Conservation (phyloP, 1,284 basidiomycete species). For the Cutaneotrichosporon daszewskae region DNA sequence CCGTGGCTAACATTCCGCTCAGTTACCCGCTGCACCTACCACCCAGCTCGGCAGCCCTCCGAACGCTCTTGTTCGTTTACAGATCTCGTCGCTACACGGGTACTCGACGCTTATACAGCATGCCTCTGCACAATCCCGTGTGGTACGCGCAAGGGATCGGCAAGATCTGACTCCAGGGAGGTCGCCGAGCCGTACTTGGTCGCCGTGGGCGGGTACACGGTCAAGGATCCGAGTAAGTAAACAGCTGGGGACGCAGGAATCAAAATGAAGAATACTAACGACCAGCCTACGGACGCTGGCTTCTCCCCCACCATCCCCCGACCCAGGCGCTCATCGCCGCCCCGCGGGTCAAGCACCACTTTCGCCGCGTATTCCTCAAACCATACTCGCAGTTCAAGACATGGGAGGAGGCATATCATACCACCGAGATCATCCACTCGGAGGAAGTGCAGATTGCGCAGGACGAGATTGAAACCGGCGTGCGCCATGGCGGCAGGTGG, state of each 20-base stretch:
- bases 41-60: too few species aligned
- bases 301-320: slow-evolving; percentile 35
- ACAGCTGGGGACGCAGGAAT: neutral
- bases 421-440: slow-evolving; percentile 37
- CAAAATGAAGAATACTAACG: neutral
- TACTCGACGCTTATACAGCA: too few species aligned
- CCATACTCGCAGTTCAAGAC: slow-evolving; percentile 26
- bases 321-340: slow-evolving; percentile 34
- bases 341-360: slow-evolving; percentile 28
- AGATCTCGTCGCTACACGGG: too few species aligned
- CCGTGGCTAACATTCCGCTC: too few species aligned
- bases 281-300: slow-evolving; percentile 43
- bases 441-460: slow-evolving; percentile 39
- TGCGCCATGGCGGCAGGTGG: slow-evolving; percentile 40
- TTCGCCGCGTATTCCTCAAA: slow-evolving; percentile 42
- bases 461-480: slow-evolving; percentile 34
- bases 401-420: slow-evolving; percentile 33
- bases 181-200: slow-evolving; percentile 41
- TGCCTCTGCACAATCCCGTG: slow-evolving; percentile 25
- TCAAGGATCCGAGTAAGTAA: slow-evolving; percentile 41
- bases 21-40: too few species aligned
- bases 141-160: slow-evolving; percentile 19
- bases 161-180: too few species aligned
- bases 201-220: slow-evolving; percentile 27
- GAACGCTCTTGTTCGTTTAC: neutral